Conservation (phyloP, 306 rosid genomes). For the Sophora flavescens region DNA sequence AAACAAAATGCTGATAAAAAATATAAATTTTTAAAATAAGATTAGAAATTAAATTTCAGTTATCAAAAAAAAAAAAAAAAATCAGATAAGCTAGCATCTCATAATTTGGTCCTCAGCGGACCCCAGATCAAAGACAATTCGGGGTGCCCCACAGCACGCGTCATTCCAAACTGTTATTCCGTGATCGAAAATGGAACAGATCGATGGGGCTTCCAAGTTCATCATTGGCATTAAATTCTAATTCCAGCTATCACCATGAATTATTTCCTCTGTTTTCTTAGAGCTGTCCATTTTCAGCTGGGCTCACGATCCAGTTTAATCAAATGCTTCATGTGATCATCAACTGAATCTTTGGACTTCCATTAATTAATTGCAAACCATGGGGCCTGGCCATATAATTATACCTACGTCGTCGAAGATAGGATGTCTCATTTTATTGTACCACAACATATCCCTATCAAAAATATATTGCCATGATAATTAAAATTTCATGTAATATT, state of each 20-base stretch:
- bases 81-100: conserved; percentile 44
- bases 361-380: conserved; percentile 17
- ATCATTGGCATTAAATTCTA: conserved; percentile 53
- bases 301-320: conserved; percentile 42
- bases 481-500: too few species aligned
- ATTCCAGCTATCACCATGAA: conserved; percentile 49
- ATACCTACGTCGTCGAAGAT: too few species aligned
- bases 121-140: conserved; percentile 50
- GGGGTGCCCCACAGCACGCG: conserved; percentile 50
- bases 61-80: not conserved
- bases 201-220: conserved; percentile 45
- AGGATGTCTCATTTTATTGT: too few species aligned
- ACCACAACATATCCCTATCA: too few species aligned
- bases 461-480: too few species aligned
- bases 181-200: conserved; percentile 61
- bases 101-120: conserved; percentile 42
- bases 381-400: not conserved
- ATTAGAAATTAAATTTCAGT: not conserved
- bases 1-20: too few species aligned
- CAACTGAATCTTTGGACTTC: conserved; percentile 41
- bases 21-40: not conserved
- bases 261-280: conserved; percentile 34
- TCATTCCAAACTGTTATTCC: conserved; percentile 59
- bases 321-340: conserved; percentile 56
- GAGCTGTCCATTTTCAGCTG: conserved; percentile 50